Conservation (phyloP, 2,329 filamentous ascomycete species). For the Claviceps purpurea region DNA sequence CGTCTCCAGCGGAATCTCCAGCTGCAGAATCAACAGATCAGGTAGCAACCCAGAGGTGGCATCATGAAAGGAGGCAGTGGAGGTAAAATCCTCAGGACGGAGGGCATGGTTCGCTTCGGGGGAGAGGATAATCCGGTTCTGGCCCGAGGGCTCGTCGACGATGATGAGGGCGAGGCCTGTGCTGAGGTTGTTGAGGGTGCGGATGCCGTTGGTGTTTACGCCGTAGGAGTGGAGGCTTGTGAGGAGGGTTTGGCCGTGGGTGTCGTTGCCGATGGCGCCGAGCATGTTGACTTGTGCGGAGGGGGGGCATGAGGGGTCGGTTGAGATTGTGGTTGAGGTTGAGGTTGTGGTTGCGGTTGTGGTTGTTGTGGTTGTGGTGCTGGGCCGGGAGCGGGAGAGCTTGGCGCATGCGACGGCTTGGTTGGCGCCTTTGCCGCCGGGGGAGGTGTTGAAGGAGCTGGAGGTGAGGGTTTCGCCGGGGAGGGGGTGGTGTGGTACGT, state of each 20-base stretch:
- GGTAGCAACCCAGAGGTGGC: slow-evolving; percentile 19
- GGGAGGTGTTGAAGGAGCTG: slow-evolving; percentile 62
- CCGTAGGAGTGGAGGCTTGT: slow-evolving; percentile 45
- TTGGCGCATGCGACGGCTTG: slow-evolving; percentile 84
- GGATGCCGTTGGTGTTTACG: slow-evolving; percentile 45
- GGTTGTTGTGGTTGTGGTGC: not conserved
- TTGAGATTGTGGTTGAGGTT: not conserved
- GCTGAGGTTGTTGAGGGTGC: not conserved
- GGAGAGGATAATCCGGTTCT: slow-evolving; percentile 65
- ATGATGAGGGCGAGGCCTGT: slow-evolving; percentile 65
- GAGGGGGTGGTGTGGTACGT: slow-evolving; percentile 68
- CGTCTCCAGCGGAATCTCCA: slow-evolving; percentile 59
- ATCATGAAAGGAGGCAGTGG: too few relatives aligned
- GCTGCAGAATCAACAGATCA: slow-evolving; percentile 59
- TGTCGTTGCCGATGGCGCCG: slow-evolving; percentile 58
- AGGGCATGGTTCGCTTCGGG: slow-evolving; percentile 55
- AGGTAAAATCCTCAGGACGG: slow-evolving; percentile 19
- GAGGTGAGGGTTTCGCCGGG: slow-evolving; percentile 82
- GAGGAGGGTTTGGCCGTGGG: slow-evolving; percentile 48
- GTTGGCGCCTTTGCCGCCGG: slow-evolving; percentile 91
- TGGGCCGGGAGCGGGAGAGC: slow-evolving; percentile 43
- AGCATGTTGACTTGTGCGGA: slow-evolving; percentile 32
- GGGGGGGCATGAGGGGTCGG: not conserved
- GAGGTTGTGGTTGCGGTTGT: not conserved
- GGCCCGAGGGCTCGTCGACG: slow-evolving; percentile 57